phyloP scores from a whole-genome alignment of 352 stramenopile genomes.

The Phytopythium aichiense region DNA sequence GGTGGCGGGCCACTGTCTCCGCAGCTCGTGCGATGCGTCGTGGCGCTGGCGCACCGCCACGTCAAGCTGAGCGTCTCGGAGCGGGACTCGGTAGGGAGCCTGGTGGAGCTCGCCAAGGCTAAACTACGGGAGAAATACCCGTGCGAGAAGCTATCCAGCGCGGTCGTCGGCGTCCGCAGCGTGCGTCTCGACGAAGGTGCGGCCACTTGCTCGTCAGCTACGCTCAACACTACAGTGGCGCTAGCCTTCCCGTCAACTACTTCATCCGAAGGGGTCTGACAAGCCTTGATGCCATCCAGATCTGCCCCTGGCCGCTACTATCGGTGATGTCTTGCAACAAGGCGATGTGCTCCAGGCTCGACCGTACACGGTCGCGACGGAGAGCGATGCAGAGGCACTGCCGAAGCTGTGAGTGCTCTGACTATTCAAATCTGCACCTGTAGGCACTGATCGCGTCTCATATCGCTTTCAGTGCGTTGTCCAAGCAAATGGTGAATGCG shows the following conservation, averaged over 20 bases:
- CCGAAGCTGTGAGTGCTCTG: background rate
- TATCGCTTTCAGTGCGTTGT: background rate
- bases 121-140: background rate
- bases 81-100: background rate
- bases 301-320: background rate
- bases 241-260: background rate
- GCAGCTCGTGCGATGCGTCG: background rate
- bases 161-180: background rate
- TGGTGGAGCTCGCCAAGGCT: background rate
- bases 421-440: too few relatives aligned
- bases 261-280: too few relatives aligned
- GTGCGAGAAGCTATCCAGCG: background rate
- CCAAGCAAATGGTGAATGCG: background rate
- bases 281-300: background rate
- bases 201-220: background rate
- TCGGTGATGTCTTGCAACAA: background rate
- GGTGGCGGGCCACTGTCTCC: too few relatives aligned
- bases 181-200: background rate
- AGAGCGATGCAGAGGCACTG: background rate
- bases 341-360: background rate
- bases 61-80: background rate
- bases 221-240: too few relatives aligned
- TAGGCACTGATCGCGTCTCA: background rate
- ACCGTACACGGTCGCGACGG: background rate
- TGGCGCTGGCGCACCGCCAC: conserved; percentile 1